Percentiles rank a stretch among this genome's conserved stretches.
phyloP scores from a whole-genome alignment of 805 yeast genomes.

The Saccharomycopsis sp. region DNA sequence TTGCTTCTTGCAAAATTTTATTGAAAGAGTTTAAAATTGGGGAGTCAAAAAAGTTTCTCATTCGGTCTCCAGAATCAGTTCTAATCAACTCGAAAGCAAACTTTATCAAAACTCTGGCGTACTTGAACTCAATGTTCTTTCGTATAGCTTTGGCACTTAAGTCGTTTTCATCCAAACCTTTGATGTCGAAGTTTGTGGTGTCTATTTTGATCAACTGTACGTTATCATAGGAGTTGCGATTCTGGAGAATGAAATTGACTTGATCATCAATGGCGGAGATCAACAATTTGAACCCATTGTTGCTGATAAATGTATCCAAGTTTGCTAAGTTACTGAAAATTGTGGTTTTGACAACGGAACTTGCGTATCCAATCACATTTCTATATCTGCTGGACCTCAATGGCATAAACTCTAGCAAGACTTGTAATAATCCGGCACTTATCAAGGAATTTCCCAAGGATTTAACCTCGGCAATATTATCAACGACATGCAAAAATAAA shows the following conservation, averaged over 20 bases:
- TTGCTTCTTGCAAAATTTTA: slow-evolving; percentile 45
- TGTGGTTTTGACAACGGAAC: slow-evolving; percentile 44
- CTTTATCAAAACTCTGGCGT: slow-evolving; percentile 51
- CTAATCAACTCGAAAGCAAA: slow-evolving; percentile 61
- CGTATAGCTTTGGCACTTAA: slow-evolving; percentile 4
- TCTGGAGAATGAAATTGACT: slow-evolving; percentile 50
- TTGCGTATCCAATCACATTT: slow-evolving; percentile 54
- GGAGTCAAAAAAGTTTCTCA: slow-evolving; percentile 80
- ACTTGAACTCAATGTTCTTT: slow-evolving; percentile 18
- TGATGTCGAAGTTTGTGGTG: slow-evolving; percentile 8
- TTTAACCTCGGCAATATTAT: slow-evolving; percentile 50
- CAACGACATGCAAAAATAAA: slow-evolving; percentile 50
- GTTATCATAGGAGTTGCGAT: slow-evolving; percentile 40
- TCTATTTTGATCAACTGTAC: slow-evolving; percentile 5
- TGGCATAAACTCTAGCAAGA: slow-evolving; percentile 52
- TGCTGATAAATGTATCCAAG: slow-evolving; percentile 53
- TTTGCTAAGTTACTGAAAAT: slow-evolving; percentile 38
- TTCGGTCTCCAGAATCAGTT: slow-evolving; percentile 73
- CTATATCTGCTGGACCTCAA: slow-evolving; percentile 42
- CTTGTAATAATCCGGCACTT: slow-evolving; percentile 67
- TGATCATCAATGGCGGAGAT: slow-evolving; percentile 56
- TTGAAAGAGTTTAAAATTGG: slow-evolving; percentile 58
- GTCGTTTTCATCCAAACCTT: slow-evolving; percentile 6
- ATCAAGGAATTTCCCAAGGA: slow-evolving; percentile 14
- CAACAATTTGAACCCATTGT: slow-evolving; percentile 55